phyloP scores from a whole-genome alignment of 768 basidiomycete species.

The Suillus sp. region DNA sequence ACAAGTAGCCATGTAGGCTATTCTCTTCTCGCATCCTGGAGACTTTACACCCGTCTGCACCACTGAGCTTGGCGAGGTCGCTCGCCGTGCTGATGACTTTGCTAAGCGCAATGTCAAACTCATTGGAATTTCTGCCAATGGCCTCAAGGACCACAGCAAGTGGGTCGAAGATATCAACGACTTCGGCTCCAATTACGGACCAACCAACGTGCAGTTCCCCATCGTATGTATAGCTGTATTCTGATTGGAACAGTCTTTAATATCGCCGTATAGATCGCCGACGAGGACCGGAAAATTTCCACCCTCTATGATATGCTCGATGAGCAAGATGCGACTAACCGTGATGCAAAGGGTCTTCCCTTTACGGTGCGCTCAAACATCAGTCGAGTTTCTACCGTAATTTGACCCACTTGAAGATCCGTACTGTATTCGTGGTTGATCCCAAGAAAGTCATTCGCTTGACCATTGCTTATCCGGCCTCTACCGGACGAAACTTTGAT shows the following conservation, averaged over 20 bases:
- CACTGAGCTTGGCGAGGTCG: conserved; percentile 96
- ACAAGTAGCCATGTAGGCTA: conserved; percentile 48
- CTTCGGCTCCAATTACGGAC: conserved; percentile 67
- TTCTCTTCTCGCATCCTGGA: conserved; percentile 94
- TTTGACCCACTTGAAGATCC: conserved; percentile 55
- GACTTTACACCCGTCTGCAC: conserved; percentile 95
- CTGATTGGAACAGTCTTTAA: neutral
- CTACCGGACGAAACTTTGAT: conserved; percentile 92
- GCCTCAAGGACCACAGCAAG: conserved; percentile 75
- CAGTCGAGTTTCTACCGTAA: neutral
- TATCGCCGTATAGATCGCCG: conserved; percentile 70
- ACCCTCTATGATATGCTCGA: conserved; percentile 96
- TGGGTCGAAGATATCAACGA: conserved; percentile 92
- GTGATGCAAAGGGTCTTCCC: conserved; percentile 83
- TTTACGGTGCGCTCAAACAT: conserved; percentile 65
- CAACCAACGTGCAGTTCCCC: conserved; percentile 85
- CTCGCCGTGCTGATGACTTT: conserved; percentile 85
- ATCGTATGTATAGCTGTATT: conserved; percentile 58
- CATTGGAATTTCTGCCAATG: conserved; percentile 92
- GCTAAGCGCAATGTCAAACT: conserved; percentile 87
- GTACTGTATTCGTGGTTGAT: conserved; percentile 97
- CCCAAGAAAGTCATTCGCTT: conserved; percentile 94
- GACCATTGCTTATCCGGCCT: conserved; percentile 89
- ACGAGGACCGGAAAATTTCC: conserved; percentile 83
- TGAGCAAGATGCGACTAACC: conserved; percentile 90